These are phyloP conservation scores for Haplosporangium sp. DNA, from an alignment of 371 early-diverging fungal species.

Conservation along the genomic window DNA sequence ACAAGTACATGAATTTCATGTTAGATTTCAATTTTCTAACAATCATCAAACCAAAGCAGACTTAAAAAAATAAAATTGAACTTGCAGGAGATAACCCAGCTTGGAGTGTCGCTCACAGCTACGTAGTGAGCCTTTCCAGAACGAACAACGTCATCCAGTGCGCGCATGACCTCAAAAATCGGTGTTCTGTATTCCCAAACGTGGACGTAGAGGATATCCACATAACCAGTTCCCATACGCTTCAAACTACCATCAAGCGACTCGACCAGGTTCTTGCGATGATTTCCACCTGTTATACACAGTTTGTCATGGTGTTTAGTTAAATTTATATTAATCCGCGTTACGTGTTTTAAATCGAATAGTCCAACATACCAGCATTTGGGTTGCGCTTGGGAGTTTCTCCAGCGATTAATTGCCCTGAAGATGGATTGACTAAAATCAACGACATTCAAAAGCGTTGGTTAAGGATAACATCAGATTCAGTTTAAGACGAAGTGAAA, in stretches of 20 bases:
- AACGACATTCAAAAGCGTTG: neutral
- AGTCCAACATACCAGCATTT: conserved; percentile 26
- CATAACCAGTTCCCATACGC: conserved; percentile 55
- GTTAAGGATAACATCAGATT: neutral
- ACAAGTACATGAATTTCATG: neutral
- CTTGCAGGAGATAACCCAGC: conserved; percentile 58
- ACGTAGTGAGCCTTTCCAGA: conserved; percentile 64
- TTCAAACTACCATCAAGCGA: conserved; percentile 57
- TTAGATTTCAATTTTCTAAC: neutral
- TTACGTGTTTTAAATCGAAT: neutral
- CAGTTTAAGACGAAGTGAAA: no score
- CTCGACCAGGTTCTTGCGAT: conserved; percentile 57
- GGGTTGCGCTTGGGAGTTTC: conserved; percentile 20
- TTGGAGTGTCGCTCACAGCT: conserved; percentile 57
- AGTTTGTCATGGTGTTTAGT: neutral
- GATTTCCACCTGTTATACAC: conserved; percentile 44
- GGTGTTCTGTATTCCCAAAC: conserved; percentile 59
- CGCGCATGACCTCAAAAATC: conserved; percentile 58
- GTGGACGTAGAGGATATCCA: conserved; percentile 64
- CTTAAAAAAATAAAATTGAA: neutral
- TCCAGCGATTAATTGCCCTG: conserved; percentile 26
- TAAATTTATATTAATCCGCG: no score
- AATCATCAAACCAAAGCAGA: no score
- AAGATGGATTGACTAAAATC: conserved; percentile 27
- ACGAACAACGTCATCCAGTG: conserved; percentile 63